Percentiles rank a stretch among this genome's conserved stretches.
phyloP scores from a whole-genome alignment of 176 grass and related monocot genomes.

The Cenchrus fungigraminus region DNA sequence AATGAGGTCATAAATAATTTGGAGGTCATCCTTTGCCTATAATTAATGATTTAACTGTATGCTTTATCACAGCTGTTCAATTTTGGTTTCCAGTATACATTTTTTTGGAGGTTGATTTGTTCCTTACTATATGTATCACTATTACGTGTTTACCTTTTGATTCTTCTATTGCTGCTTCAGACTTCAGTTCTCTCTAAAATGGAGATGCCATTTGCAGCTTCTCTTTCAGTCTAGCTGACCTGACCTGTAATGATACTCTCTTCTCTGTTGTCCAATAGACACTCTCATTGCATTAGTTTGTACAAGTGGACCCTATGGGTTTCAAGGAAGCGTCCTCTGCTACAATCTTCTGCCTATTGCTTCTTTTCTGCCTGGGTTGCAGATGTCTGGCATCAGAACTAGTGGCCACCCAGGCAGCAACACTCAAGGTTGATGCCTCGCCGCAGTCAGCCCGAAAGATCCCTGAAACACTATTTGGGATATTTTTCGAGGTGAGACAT shows the following conservation, averaged over 20 bases:
- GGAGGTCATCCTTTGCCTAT: background rate
- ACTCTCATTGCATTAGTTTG: background rate
- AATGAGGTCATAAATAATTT: background rate
- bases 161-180: background rate
- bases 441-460: constrained; percentile 58
- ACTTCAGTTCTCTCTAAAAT: background rate
- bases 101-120: too few species aligned
- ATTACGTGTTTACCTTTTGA: background rate
- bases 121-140: background rate
- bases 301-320: constrained; percentile 39
- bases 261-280: constrained; percentile 30
- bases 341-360: constrained; percentile 28
- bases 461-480: constrained; percentile 84
- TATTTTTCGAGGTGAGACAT: constrained; percentile 88
- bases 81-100: too few species aligned
- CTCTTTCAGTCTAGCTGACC: constrained; percentile 4
- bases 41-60: too few species aligned
- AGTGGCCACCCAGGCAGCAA: constrained; percentile 52
- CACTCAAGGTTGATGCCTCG: constrained; percentile 65
- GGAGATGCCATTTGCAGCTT: background rate
- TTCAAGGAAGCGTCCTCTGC: background rate
- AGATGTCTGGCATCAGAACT: constrained; percentile 54
- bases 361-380: constrained; percentile 16
- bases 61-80: too few species aligned
- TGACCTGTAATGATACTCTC: background rate